These are phyloP conservation scores for Botrytis fragariae DNA, from an alignment of 2,329 filamentous ascomycete genomes.

Conservation along the genomic window DNA sequence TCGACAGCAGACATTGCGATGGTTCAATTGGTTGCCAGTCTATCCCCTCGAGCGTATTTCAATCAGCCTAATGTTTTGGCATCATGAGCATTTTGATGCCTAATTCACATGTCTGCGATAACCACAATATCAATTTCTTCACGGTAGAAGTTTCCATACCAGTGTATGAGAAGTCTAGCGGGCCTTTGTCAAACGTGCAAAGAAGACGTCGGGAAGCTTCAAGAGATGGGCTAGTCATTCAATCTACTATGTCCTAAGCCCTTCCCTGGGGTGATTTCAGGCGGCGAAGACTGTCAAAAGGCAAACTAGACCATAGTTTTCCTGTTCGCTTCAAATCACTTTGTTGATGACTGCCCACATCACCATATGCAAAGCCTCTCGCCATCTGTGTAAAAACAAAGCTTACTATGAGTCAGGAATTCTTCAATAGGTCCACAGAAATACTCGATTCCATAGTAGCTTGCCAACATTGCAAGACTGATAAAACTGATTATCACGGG, in stretches of 20 bases:
- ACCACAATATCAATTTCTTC: neutral
- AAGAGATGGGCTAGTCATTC: neutral
- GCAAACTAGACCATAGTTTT: neutral
- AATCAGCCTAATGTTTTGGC: neutral
- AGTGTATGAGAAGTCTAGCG: neutral
- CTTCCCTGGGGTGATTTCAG: neutral
- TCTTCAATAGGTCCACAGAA: neutral
- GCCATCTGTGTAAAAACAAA: too few species aligned
- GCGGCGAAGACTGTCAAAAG: neutral
- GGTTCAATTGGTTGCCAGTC: neutral
- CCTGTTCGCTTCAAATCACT: too few species aligned
- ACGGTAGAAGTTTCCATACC: neutral
- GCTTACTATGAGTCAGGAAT: neutral
- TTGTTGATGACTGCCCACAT: too few species aligned
- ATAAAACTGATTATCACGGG: neutral
- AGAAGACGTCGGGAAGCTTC: neutral
- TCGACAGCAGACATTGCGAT: neutral
- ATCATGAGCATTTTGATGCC: neutral
- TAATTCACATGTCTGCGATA: neutral
- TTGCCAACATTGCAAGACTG: neutral
- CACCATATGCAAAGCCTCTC: too few species aligned
- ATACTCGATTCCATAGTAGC: neutral
- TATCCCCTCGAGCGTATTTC: too few species aligned
- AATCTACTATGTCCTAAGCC: neutral
- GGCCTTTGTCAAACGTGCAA: neutral